Percentiles rank a stretch among this genome's conserved stretches.
phyloP scores from a whole-genome alignment of 2,329 filamentous ascomycete species.

The Didymella exigua region DNA sequence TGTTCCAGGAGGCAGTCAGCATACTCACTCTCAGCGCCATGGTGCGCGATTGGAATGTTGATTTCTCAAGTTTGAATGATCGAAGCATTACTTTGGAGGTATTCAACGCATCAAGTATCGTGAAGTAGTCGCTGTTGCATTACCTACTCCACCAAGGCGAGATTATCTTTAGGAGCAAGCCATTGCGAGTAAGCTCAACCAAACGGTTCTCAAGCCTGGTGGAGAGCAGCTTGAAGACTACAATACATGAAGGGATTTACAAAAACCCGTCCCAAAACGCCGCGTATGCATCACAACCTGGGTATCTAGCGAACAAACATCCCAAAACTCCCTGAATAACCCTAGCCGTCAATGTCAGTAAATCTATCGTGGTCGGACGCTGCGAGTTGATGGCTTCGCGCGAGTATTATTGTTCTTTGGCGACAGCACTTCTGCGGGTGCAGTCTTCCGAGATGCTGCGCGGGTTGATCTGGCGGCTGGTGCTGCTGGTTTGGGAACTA shows the following conservation, averaged over 20 bases:
- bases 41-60: background rate
- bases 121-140: background rate
- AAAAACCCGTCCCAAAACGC: background rate
- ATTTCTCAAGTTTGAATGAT: background rate
- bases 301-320: constrained; percentile 12
- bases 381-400: constrained; percentile 27
- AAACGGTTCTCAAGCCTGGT: constrained; percentile 4
- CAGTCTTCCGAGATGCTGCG: constrained; percentile 32
- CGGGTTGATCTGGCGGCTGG: constrained; percentile 27
- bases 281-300: background rate
- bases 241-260: background rate
- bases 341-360: constrained; percentile 16
- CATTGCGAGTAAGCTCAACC: constrained; percentile 6
- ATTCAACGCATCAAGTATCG: background rate
- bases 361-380: constrained; percentile 26
- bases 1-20: background rate
- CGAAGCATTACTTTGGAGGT: background rate
- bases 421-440: constrained; percentile 27
- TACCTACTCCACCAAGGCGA: constrained; percentile 3
- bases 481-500: constrained; percentile 15
- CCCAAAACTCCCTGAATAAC: constrained; percentile 20
- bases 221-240: background rate
- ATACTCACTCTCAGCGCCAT: background rate
- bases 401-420: constrained; percentile 32
- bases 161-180: constrained; percentile 11